Evolutionary conservation across 306 rosid genomes (phyloP).

Genomic region (Castanea crenata): DNA sequence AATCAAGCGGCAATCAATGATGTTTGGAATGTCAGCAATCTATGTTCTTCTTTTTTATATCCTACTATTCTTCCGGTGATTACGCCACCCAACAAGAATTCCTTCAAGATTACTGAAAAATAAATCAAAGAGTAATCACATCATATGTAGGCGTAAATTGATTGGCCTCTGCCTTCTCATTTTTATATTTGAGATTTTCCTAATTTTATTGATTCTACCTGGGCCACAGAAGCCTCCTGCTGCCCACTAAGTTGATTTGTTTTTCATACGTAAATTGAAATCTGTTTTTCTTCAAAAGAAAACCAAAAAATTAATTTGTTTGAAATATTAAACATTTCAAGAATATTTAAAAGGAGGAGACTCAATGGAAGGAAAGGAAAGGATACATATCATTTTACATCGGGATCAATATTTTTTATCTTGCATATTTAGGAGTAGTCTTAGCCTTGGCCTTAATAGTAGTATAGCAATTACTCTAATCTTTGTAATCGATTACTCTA

Average conservation of each 20-base stretch:
- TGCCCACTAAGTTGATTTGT: background rate
- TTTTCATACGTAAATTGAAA: background rate
- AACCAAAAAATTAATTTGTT: too few species aligned
- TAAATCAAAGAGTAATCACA: conserved; percentile 5
- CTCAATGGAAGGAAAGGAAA: too few species aligned
- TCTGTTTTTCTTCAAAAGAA: too few species aligned
- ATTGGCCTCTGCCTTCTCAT: background rate
- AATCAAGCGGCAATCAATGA: conserved; percentile 15
- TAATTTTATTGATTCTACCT: background rate
- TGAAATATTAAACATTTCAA: too few species aligned
- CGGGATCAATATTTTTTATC: too few species aligned
- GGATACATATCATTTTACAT: too few species aligned
- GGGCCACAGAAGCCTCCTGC: background rate
- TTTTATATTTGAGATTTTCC: background rate
- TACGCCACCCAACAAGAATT: conserved; percentile 25
- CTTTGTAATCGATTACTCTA: too few species aligned
- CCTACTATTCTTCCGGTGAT: conserved; percentile 25
- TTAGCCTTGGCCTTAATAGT: too few species aligned
- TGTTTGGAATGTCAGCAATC: conserved; percentile 5
- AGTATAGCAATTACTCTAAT: too few species aligned
- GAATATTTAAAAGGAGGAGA: too few species aligned
- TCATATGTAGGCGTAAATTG: background rate
- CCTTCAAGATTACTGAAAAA: conserved; percentile 33
- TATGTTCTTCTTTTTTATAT: conserved; percentile 20
- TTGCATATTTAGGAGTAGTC: too few species aligned